A percentile compares a stretch with the other conserved stretches of the same genome.
Conservation (phyloP, 1,284 basidiomycete genomes). For the Athelia sp. region DNA sequence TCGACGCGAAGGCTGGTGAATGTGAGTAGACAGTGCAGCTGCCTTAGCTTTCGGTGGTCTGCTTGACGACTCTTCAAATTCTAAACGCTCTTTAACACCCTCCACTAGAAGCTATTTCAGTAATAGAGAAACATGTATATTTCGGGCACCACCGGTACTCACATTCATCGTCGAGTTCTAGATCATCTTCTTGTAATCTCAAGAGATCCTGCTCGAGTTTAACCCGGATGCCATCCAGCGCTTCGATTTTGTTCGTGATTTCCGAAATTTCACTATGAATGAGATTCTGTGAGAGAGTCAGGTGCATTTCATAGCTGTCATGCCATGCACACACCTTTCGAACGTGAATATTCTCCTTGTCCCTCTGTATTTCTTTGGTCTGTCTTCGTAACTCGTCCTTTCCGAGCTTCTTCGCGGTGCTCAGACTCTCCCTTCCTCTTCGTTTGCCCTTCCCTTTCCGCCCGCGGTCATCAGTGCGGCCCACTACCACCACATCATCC, state of each 20-base stretch:
- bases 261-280: slow-evolving; percentile 84
- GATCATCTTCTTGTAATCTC: slow-evolving; percentile 88
- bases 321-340: slow-evolving; percentile 57
- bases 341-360: slow-evolving; percentile 88
- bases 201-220: slow-evolving; percentile 83
- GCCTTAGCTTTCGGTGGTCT: slow-evolving; percentile 27
- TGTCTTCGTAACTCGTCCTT: slow-evolving; percentile 80
- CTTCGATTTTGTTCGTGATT: slow-evolving; percentile 84
- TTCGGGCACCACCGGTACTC: slow-evolving; percentile 18
- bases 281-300: slow-evolving; percentile 51
- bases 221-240: slow-evolving; percentile 76
- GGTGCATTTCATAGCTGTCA: slow-evolving; percentile 2
- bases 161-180: slow-evolving; percentile 95
- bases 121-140: slow-evolving; percentile 5
- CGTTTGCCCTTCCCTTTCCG: slow-evolving; percentile 38
- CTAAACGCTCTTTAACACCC: slow-evolving; percentile 80
- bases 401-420: slow-evolving; percentile 67
- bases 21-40: slow-evolving; percentile 35
- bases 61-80: slow-evolving; percentile 52
- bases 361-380: slow-evolving; percentile 77
- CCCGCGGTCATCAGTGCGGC: slow-evolving; percentile 28
- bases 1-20: slow-evolving; percentile 62
- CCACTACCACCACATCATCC: slow-evolving; percentile 60
- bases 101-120: slow-evolving; percentile 49
- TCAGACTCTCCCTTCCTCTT: slow-evolving; percentile 62